A percentile compares a stretch with the other conserved stretches of the same genome.
These are phyloP conservation scores for Pichia gijzeniarum DNA, from an alignment of 805 yeast species.

Conservation along the genomic window DNA sequence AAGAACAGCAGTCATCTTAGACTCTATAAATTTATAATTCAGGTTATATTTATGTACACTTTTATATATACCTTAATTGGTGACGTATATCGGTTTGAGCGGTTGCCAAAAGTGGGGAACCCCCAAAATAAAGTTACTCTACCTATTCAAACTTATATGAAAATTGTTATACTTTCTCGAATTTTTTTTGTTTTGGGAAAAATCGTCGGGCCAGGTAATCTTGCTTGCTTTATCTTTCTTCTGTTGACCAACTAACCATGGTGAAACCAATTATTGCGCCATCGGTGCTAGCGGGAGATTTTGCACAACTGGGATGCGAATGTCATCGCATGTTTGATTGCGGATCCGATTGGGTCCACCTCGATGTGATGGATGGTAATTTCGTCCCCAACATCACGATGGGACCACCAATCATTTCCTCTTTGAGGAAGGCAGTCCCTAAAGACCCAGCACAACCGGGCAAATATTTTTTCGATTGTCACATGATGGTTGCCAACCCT, in stretches of 20 bases:
- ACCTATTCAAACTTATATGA: no score
- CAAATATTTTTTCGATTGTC: slow-evolving; percentile 73
- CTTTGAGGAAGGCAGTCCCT: slow-evolving; percentile 74
- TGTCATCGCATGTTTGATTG: slow-evolving; percentile 73
- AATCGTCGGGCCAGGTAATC: no score
- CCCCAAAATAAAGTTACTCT: no score
- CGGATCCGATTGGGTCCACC: slow-evolving; percentile 95
- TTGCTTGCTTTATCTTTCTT: no score
- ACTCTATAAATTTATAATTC: no score
- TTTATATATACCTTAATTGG: no score
- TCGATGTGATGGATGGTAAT: slow-evolving; percentile 98
- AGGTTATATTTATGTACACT: no score
- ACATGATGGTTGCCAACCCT: slow-evolving; percentile 95
- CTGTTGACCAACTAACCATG: slow-evolving; percentile 38
- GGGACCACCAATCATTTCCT: slow-evolving; percentile 84
- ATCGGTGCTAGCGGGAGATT: slow-evolving; percentile 87
- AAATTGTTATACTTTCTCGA: no score
- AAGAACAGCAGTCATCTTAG: slow-evolving; percentile 48
- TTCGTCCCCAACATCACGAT: slow-evolving; percentile 94
- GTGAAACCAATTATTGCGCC: slow-evolving; percentile 87
- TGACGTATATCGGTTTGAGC: no score
- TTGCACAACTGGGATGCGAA: slow-evolving; percentile 81
- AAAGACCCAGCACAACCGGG: slow-evolving; percentile 27
- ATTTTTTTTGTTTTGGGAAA: no score
- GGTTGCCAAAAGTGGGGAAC: no score